Base-by-base conservation (phyloP, 1,284 basidiomycete genomes). In the Cryptococcus amylolentus region DNA sequence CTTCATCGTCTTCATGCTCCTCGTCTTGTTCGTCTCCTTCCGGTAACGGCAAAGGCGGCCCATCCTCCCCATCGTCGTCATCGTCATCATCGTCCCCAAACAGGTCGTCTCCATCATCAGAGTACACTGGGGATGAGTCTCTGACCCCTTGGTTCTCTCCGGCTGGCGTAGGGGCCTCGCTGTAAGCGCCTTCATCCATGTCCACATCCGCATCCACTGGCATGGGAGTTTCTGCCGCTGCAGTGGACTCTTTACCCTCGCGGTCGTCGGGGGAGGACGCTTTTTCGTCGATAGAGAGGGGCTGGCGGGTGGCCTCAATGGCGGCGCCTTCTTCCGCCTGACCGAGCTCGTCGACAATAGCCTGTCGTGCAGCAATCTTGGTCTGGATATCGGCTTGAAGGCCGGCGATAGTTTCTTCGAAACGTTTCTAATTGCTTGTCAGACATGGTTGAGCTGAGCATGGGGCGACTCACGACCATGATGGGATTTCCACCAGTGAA, bases 351-450 rank as follows among this genome's bases (percentile, higher is more conserved):
- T 74, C 72, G 35, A 69, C 55, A 5, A 76, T 56, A 8, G 81
- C 72, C 90, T 76, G 73, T 26, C 73, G 62, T 9, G 69, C 89
- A 0, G 83, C 82, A n/a, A 85, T 78, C 73, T 94, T 95, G 80
- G 87, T 86, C 62, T 92, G 89, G 49, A 95, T 79, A 70, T 96
- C 92, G 39, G 86, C 84, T 44, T 87, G 84, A 53, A 96, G 80
- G 73, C 93, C 94, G 78, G 86, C 88, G 66, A 95, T 79, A 4
- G 89, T 88, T 72, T 95, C 92, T 74, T 95, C 91, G 78, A 95
- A 95, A 38, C 93, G 91, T 84, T 89, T 89, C 88, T 93, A 64
- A 27, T 55, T 20, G 51, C n/a, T 28, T 31, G 27, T 51, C 9
- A 51, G 16, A 47, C 7, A 27, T 47, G 45, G 45, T 28, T 10